These are phyloP conservation scores for Lepidium aucheri DNA, from an alignment of 345 rosid genomes.

Conservation along the genomic window DNA sequence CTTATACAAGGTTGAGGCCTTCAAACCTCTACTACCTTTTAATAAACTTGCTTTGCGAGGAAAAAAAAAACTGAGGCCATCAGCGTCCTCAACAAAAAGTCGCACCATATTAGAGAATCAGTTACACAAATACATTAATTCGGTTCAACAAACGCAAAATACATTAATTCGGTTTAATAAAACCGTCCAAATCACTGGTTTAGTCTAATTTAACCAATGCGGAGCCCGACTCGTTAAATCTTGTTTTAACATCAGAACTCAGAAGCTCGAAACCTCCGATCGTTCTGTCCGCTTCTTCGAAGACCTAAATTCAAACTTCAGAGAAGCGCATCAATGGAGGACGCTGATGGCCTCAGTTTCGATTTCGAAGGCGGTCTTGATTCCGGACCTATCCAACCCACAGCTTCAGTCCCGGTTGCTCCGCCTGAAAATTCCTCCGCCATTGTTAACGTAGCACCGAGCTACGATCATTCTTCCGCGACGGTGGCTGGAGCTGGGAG, in stretches of 20 bases:
- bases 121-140: too few species aligned
- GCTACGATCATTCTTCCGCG: conserved; percentile 11
- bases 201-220: not conserved
- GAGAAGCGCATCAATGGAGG: conserved; percentile 40
- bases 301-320: not conserved
- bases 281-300: not conserved
- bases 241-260: not conserved
- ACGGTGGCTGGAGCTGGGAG: conserved; percentile 40
- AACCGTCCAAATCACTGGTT: not conserved
- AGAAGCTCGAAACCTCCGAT: not conserved
- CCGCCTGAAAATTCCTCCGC: conserved; percentile 38
- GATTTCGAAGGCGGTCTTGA: conserved; percentile 98
- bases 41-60: too few species aligned
- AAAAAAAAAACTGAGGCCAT: too few species aligned
- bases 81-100: too few species aligned
- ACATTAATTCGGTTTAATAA: not conserved
- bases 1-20: too few species aligned
- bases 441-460: conserved; percentile 15
- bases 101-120: too few species aligned
- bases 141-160: not conserved
- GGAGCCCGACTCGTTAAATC: not conserved
- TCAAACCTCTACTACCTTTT: too few species aligned
- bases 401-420: conserved; percentile 52
- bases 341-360: conserved; percentile 91
- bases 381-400: conserved; percentile 40